Evolutionary conservation across 176 grass and related monocot species (phyloP).

Genomic region (Tillandsia leiboldiana): DNA sequence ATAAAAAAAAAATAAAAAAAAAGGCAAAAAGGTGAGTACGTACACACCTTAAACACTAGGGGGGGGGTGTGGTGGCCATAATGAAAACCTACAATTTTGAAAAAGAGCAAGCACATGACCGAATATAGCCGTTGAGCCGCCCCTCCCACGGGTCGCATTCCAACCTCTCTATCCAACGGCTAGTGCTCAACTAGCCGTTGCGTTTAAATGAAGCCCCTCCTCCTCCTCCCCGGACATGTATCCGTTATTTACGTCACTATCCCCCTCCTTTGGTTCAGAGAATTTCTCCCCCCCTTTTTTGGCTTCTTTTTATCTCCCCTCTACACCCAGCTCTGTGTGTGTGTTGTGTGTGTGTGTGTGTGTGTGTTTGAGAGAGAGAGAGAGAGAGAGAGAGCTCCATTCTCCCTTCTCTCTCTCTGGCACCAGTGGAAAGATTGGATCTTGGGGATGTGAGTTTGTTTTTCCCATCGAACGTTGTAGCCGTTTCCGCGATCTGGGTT

Average conservation of each 20-base stretch:
- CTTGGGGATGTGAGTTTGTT: neutral
- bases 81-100: slow-evolving; percentile 24
- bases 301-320: neutral
- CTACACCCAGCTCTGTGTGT: neutral
- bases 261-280: slow-evolving; percentile 3
- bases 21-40: neutral
- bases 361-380: slow-evolving; percentile 5
- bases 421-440: slow-evolving; percentile 10
- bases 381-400: neutral
- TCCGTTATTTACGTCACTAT: slow-evolving; percentile 25
- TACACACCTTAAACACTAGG: neutral
- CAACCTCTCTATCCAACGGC: slow-evolving; percentile 31
- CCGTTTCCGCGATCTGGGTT: neutral
- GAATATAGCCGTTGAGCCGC: slow-evolving; percentile 56
- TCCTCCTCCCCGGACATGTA: slow-evolving; percentile 5
- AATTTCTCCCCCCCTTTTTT: slow-evolving; percentile 1
- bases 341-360: neutral
- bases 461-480: neutral
- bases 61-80: neutral
- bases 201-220: slow-evolving; percentile 13
- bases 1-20: slow-evolving; percentile 12
- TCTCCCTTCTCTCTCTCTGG: slow-evolving; percentile 1
- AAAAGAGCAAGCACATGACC: slow-evolving; percentile 22
- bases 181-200: slow-evolving; percentile 34
- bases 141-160: slow-evolving; percentile 6